A percentile compares a stretch with the other conserved stretches of the same genome.
These are phyloP conservation scores for Pulveroboletus sp. DNA, from an alignment of 768 basidiomycete genomes.

Conservation along the genomic window DNA sequence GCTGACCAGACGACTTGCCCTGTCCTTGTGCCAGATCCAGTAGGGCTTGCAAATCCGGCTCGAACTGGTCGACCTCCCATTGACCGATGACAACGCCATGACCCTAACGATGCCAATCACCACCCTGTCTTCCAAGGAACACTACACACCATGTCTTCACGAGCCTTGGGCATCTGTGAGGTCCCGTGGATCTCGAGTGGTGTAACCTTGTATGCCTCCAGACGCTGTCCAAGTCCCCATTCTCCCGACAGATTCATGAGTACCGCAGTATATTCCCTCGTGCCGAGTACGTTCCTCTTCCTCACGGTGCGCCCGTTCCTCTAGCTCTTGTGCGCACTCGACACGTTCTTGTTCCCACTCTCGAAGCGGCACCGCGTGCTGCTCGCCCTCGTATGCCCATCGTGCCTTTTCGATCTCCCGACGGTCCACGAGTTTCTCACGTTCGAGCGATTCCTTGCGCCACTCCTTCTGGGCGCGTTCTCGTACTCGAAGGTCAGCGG, in stretches of 20 bases:
- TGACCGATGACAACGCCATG: constrained; percentile 20
- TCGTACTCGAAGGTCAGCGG: constrained; percentile 15
- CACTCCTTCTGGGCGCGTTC: constrained; percentile 21
- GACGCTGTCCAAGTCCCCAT: constrained; percentile 12
- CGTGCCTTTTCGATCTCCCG: constrained; percentile 8
- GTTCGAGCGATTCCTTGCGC: constrained; percentile 14
- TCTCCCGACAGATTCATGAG: constrained; percentile 25
- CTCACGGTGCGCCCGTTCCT: constrained; percentile 22
- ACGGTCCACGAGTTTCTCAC: constrained; percentile 11
- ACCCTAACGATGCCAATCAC: constrained; percentile 10
- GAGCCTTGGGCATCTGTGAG: constrained; percentile 14
- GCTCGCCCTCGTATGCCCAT: constrained; percentile 22
- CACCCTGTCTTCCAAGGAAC: too few relatives aligned
- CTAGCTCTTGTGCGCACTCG: constrained; percentile 11
- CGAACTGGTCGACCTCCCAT: constrained; percentile 26
- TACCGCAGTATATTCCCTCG: constrained; percentile 27
- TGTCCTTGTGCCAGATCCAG: constrained; percentile 29
- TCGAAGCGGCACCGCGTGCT: neutral
- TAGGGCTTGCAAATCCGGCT: constrained; percentile 28
- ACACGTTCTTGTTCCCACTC: constrained; percentile 21
- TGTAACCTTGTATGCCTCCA: constrained; percentile 27
- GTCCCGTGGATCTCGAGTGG: constrained; percentile 23
- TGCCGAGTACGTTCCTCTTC: constrained; percentile 26
- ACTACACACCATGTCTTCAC: constrained; percentile 10
- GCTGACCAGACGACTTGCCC: constrained; percentile 11